phyloP scores from a whole-genome alignment of 805 yeast genomes.

The Lipomyces sp. region DNA sequence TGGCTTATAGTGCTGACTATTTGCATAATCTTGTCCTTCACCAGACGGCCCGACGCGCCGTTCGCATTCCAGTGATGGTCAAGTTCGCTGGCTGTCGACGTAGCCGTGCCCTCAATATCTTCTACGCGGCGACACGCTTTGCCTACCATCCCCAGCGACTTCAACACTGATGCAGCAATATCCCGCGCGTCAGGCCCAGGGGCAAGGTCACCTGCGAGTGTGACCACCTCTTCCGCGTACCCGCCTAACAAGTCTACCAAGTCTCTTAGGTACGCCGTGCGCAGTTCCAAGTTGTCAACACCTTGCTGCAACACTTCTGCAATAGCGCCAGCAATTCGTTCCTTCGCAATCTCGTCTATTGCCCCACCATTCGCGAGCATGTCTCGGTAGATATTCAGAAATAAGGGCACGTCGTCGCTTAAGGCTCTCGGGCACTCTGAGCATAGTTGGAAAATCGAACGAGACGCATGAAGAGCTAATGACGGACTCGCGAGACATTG shows the following conservation, averaged over 20 bases:
- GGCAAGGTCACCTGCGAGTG: not conserved
- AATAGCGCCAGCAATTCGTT: slow-evolving; percentile 36
- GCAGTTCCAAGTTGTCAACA: slow-evolving; percentile 13
- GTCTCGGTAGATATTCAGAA: slow-evolving; percentile 22
- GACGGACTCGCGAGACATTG: slow-evolving; percentile 44
- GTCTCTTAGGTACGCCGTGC: slow-evolving; percentile 14
- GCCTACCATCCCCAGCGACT: slow-evolving; percentile 71
- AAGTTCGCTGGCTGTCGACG: slow-evolving; percentile 21
- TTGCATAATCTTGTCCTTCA: slow-evolving; percentile 52
- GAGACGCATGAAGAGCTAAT: slow-evolving; percentile 52
- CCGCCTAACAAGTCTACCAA: slow-evolving; percentile 19
- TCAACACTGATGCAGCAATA: slow-evolving; percentile 58
- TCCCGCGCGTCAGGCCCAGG: slow-evolving; percentile 36
- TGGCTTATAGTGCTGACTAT: slow-evolving; percentile 51
- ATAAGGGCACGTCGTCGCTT: slow-evolving; percentile 21
- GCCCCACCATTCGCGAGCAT: slow-evolving; percentile 41
- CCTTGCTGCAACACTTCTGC: slow-evolving; percentile 34
- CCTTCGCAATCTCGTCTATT: slow-evolving; percentile 43
- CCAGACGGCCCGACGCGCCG: slow-evolving; percentile 58
- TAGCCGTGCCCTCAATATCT: slow-evolving; percentile 52
- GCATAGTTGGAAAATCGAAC: slow-evolving; percentile 59
- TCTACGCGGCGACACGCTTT: slow-evolving; percentile 67
- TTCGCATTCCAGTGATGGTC: slow-evolving; percentile 44
- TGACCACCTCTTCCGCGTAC: slow-evolving; percentile 22
- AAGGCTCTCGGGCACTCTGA: slow-evolving; percentile 36